These are phyloP conservation scores for Leishmania major DNA, from an alignment of 208 protist species.

Conservation along the genomic window DNA sequence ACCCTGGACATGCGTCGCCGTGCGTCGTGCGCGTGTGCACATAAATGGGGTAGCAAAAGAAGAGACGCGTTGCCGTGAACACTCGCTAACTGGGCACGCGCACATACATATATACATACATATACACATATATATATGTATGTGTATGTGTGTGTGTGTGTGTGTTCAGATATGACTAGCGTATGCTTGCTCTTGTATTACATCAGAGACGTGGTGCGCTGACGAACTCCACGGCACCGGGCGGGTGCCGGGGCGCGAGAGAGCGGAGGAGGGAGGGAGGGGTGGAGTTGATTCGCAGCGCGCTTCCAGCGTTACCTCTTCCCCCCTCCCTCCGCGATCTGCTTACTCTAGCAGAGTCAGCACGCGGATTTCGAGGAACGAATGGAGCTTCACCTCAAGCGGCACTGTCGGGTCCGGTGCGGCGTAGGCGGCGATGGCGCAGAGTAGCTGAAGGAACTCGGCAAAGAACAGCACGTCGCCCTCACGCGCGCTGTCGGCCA, in stretches of 20 bases:
- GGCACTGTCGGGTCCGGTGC: conserved; percentile 48
- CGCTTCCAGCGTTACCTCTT: background rate
- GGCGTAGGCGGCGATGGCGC: conserved; percentile 51
- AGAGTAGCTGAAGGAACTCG: conserved; percentile 73
- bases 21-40: background rate
- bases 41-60: background rate
- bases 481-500: conserved; percentile 49
- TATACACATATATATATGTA: too few relatives aligned
- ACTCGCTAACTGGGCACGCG: background rate
- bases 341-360: conserved; percentile 18
- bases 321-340: background rate
- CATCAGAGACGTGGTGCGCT: background rate
- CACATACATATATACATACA: background rate
- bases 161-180: background rate
- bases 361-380: conserved; percentile 55
- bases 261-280: background rate
- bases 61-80: background rate
- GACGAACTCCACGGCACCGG: background rate
- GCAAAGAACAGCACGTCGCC: conserved; percentile 62
- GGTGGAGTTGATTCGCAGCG: background rate
- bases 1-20: background rate
- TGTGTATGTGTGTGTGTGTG: background rate
- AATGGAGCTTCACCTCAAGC: conserved; percentile 56
- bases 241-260: background rate
- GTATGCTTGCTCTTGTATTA: background rate